Conservation (phyloP, 1,139 yeast species). For the Kluyveromyces marxianus region DNA sequence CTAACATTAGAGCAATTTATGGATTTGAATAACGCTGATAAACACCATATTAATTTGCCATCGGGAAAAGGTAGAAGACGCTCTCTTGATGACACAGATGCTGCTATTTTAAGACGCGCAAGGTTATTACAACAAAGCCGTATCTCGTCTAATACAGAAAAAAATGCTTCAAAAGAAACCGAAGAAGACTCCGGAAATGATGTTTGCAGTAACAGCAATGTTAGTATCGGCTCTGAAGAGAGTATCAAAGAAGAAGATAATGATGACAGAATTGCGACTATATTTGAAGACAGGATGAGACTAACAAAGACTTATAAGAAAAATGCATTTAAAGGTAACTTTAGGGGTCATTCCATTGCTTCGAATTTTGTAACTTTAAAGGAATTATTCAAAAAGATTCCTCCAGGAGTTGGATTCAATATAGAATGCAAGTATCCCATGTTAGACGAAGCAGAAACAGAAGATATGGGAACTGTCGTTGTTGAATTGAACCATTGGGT, state of each 20-base stretch:
- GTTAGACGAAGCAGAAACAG: conserved; percentile 86
- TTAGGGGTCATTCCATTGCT: conserved; percentile 84
- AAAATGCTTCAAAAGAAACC: neutral
- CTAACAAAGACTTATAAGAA: conserved; percentile 81
- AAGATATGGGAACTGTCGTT: conserved; percentile 80
- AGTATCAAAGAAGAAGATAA: neutral
- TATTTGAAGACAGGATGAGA: conserved; percentile 58
- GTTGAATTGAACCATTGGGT: conserved; percentile 82
- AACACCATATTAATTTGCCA: conserved; percentile 10
- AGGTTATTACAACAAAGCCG: conserved; percentile 9
- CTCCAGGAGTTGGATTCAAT: conserved; percentile 82
- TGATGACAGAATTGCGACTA: conserved; percentile 6
- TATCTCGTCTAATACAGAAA: neutral
- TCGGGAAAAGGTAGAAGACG: conserved; percentile 14
- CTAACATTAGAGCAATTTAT: conserved; percentile 85
- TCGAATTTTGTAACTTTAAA: conserved; percentile 84
- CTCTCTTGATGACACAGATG: conserved; percentile 15
- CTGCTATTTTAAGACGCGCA: conserved; percentile 9
- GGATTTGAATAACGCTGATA: conserved; percentile 42
- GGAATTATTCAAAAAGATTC: conserved; percentile 76
- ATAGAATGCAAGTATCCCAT: conserved; percentile 94
- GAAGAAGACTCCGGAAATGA: neutral
- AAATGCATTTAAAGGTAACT: conserved; percentile 85
- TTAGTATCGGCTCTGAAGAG: neutral
- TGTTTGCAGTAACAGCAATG: neutral